Evolutionary conservation across 768 basidiomycete genomes (phyloP).

Genomic region (Xerocomellus intermedius): DNA sequence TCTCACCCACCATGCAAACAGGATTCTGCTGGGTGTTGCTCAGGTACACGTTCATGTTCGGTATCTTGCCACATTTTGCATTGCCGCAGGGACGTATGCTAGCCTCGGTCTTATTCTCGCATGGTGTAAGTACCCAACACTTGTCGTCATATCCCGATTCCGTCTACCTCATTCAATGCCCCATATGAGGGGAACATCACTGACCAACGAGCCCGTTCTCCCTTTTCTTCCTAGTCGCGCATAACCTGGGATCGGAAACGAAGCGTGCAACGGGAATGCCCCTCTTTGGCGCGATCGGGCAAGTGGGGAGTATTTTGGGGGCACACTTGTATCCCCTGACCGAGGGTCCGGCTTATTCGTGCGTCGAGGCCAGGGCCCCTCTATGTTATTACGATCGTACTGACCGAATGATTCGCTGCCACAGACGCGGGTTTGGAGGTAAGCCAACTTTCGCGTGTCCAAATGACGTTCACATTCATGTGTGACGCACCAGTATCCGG

Average conservation of each 20-base stretch:
- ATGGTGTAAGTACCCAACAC: slow-evolving; percentile 40
- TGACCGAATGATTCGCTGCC: not conserved
- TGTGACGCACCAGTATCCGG: slow-evolving; percentile 15
- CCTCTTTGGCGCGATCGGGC: slow-evolving; percentile 43
- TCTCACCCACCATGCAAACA: slow-evolving; percentile 2
- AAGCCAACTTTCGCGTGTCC: not conserved
- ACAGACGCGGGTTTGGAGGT: slow-evolving; percentile 23
- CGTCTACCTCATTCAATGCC: not conserved
- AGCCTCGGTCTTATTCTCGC: slow-evolving; percentile 45
- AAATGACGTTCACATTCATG: not conserved
- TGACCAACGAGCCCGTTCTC: not conserved
- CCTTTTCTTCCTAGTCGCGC: slow-evolving; percentile 30
- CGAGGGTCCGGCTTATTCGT: slow-evolving; percentile 41
- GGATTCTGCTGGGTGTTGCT: slow-evolving; percentile 35
- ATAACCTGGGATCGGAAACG: slow-evolving; percentile 46
- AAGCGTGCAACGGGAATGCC: slow-evolving; percentile 44
- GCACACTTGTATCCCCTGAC: slow-evolving; percentile 43
- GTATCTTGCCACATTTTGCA: slow-evolving; percentile 47
- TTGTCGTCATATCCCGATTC: not conserved
- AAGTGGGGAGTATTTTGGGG: slow-evolving; percentile 40
- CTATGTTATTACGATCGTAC: not conserved
- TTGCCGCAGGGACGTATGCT: slow-evolving; percentile 46
- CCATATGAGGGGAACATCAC: not conserved
- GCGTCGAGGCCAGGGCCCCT: not conserved
- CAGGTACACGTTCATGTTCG: slow-evolving; percentile 34